phyloP scores from a whole-genome alignment of 2,329 filamentous ascomycete genomes.

The Fusarium sp. region DNA sequence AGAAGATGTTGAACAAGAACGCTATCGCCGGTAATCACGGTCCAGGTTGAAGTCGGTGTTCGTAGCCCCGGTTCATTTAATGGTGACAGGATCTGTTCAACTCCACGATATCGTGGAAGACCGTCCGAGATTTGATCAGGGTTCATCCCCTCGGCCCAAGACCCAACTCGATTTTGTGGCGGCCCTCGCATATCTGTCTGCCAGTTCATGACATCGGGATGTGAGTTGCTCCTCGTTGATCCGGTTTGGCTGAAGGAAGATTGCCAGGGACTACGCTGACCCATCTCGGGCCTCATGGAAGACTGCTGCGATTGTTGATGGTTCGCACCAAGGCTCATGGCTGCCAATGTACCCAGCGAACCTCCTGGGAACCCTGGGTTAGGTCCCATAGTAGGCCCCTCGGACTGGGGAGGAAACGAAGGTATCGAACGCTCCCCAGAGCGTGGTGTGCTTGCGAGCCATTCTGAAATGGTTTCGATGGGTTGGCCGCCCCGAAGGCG shows the following conservation, averaged over 20 bases:
- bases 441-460: constrained; percentile 52
- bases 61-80: constrained; percentile 54
- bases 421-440: constrained; percentile 44
- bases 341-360: constrained; percentile 40
- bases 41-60: constrained; percentile 62
- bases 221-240: constrained; percentile 57
- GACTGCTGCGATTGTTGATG: constrained; percentile 46
- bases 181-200: constrained; percentile 49
- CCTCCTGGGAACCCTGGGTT: constrained; percentile 43
- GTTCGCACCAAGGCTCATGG: constrained; percentile 44
- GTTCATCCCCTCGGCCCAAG: constrained; percentile 58
- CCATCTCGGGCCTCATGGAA: constrained; percentile 49
- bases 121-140: constrained; percentile 45
- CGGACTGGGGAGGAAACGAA: constrained; percentile 35
- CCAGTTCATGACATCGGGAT: constrained; percentile 58
- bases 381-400: constrained; percentile 29
- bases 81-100: constrained; percentile 60
- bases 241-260: constrained; percentile 56
- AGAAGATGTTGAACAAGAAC: constrained; percentile 69
- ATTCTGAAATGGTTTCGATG: constrained; percentile 64
- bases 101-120: constrained; percentile 49
- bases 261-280: constrained; percentile 58
- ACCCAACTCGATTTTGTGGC: constrained; percentile 56
- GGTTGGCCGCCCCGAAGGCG: constrained; percentile 62
- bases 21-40: constrained; percentile 64